Evolutionary conservation across 2,329 filamentous ascomycete genomes (phyloP).

Genomic region (Sporothrix brasiliensis): DNA sequence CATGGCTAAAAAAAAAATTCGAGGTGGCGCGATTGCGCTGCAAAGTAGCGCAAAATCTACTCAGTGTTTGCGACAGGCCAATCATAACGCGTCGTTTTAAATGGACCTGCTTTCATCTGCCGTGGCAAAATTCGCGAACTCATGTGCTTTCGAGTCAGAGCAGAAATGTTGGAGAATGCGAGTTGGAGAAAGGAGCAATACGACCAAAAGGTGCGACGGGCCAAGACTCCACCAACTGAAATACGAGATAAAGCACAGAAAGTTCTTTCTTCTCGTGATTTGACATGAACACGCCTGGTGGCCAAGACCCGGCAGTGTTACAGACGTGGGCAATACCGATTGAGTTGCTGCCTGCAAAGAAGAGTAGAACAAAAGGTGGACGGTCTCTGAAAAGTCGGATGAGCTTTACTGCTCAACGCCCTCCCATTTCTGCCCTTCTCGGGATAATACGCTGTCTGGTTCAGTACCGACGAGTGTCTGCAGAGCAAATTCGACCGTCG

Average conservation of each 20-base stretch:
- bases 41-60: constrained; percentile 26
- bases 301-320: too few relatives aligned
- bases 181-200: constrained; percentile 16
- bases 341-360: neutral
- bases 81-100: constrained; percentile 32
- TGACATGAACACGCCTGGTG: neutral
- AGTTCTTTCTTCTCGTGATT: constrained; percentile 3
- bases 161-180: neutral
- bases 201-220: neutral
- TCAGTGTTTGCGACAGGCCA: constrained; percentile 8
- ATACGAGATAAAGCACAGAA: too few relatives aligned
- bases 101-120: constrained; percentile 21
- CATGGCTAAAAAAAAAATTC: constrained; percentile 7
- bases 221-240: neutral
- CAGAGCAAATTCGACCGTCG: neutral
- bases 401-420: neutral
- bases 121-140: constrained; percentile 34
- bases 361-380: neutral
- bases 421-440: neutral
- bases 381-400: neutral
- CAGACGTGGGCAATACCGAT: too few relatives aligned
- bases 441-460: neutral
- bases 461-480: constrained; percentile 12
- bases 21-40: constrained; percentile 31
- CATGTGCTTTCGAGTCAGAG: constrained; percentile 31